Evolutionary conservation across 805 yeast species (phyloP).

Genomic region (Starmerella scarabaei): DNA sequence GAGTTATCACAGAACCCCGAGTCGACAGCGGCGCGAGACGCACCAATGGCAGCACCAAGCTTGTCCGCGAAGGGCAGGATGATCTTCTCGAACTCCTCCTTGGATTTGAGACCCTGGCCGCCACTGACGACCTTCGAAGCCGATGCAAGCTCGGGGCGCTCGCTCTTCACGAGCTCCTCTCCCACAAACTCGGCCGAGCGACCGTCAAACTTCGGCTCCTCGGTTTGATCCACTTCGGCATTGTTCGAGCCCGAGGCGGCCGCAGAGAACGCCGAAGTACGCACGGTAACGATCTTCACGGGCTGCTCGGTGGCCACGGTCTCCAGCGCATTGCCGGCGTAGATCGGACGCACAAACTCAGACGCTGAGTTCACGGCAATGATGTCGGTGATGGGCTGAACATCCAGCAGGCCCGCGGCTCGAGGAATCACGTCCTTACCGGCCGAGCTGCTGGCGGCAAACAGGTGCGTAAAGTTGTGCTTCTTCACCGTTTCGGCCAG

Average conservation of each 20-base stretch:
- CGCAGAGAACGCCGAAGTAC: conserved; percentile 66
- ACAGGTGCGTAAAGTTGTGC: conserved; percentile 49
- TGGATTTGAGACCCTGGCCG: conserved; percentile 85
- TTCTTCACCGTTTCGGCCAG: conserved; percentile 35
- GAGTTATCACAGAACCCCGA: conserved; percentile 93
- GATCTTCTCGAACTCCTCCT: conserved; percentile 68
- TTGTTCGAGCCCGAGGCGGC: conserved; percentile 31
- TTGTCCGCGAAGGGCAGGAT: conserved; percentile 75
- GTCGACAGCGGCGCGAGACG: conserved; percentile 96
- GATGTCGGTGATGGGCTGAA: conserved; percentile 80
- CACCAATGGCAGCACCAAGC: conserved; percentile 87
- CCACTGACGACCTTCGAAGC: conserved; percentile 79
- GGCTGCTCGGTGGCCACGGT: conserved; percentile 64
- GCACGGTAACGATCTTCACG: conserved; percentile 57
- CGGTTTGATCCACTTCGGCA: conserved; percentile 31
- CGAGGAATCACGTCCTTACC: conserved; percentile 84
- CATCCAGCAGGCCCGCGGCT: conserved; percentile 68
- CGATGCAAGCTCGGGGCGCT: conserved; percentile 81
- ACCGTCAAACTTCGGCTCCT: conserved; percentile 26
- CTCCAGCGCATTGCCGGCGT: conserved; percentile 86
- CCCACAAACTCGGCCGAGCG: conserved; percentile 50
- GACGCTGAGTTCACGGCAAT: conserved; percentile 49
- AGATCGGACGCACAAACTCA: conserved; percentile 84
- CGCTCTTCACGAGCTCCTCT: conserved; percentile 61
- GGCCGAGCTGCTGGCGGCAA: conserved; percentile 71